These are phyloP conservation scores for Bretschneidera sinensis DNA, from an alignment of 345 rosid species.

Conservation along the genomic window DNA sequence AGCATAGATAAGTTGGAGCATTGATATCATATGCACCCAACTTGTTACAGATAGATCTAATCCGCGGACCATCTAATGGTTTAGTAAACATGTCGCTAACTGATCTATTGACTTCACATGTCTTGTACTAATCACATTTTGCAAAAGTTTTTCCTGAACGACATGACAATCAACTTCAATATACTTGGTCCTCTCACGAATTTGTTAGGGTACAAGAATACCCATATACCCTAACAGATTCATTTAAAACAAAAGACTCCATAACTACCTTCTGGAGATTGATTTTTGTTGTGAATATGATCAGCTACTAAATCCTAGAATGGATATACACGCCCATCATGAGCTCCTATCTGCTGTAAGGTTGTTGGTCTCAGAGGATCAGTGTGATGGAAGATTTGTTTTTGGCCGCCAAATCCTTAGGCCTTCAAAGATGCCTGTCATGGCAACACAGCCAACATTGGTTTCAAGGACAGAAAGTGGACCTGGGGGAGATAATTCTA, in stretches of 20 bases:
- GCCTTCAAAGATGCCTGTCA: slow-evolving; percentile 26
- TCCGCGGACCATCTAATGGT: too few species aligned
- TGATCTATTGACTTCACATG: too few species aligned
- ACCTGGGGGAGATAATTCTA: slow-evolving; percentile 86
- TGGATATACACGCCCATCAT: slow-evolving; percentile 45
- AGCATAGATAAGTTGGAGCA: too few species aligned
- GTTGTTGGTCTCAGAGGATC: slow-evolving; percentile 53
- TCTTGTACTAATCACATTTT: too few species aligned
- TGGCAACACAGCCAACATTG: slow-evolving; percentile 28
- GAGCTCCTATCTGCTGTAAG: slow-evolving; percentile 62
- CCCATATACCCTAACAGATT: too few species aligned
- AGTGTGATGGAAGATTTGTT: slow-evolving; percentile 67
- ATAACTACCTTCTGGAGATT: neutral
- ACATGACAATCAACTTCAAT: too few species aligned
- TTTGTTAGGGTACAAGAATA: too few species aligned
- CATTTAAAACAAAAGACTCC: neutral
- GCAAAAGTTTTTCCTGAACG: too few species aligned
- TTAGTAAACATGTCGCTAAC: too few species aligned
- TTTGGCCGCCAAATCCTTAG: slow-evolving; percentile 53
- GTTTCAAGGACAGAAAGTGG: slow-evolving; percentile 61
- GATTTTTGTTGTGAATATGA: slow-evolving; percentile 5
- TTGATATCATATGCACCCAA: too few species aligned
- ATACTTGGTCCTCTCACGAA: too few species aligned
- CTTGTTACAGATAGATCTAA: too few species aligned
- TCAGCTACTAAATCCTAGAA: slow-evolving; percentile 69